Conservation (phyloP, 495 filamentous ascomycete species). For the Lasiosphaeria hispida region DNA sequence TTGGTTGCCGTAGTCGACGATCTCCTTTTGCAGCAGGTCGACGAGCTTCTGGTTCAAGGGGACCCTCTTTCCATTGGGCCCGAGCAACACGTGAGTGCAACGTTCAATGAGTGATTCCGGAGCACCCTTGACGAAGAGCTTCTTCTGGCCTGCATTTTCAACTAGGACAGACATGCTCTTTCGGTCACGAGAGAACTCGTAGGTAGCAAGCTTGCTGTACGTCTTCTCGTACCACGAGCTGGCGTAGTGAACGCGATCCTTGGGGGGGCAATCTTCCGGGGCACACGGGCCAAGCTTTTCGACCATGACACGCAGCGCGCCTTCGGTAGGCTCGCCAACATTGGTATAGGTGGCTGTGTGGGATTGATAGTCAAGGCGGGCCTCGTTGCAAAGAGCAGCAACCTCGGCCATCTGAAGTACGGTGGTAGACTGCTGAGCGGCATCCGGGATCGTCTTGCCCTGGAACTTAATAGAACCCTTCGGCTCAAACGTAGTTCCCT, state of each 20-base stretch:
- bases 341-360: constrained; percentile 71
- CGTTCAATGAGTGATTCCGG: constrained; percentile 92
- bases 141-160: constrained; percentile 61
- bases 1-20: constrained; percentile 84
- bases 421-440: constrained; percentile 73
- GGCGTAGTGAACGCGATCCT: constrained; percentile 68
- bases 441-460: constrained; percentile 66
- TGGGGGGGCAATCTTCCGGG: constrained; percentile 36
- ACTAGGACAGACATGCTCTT: constrained; percentile 99
- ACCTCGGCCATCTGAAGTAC: constrained; percentile 81
- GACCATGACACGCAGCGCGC: constrained; percentile 82
- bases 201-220: constrained; percentile 74
- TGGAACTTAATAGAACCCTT: constrained; percentile 65
- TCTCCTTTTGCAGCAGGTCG: constrained; percentile 67
- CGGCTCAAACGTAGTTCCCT: constrained; percentile 92
- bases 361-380: constrained; percentile 76
- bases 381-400: constrained; percentile 86
- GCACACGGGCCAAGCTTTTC: constrained; percentile 82
- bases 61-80: constrained; percentile 70
- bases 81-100: constrained; percentile 76
- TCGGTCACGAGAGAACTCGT: constrained; percentile 95
- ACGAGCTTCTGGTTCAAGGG: constrained; percentile 63
- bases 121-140: constrained; percentile 93
- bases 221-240: constrained; percentile 82
- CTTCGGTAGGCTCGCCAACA: constrained; percentile 95